These are phyloP conservation scores for Xylaria hypoxylon DNA, from an alignment of 2,329 filamentous ascomycete species.

Conservation along the genomic window DNA sequence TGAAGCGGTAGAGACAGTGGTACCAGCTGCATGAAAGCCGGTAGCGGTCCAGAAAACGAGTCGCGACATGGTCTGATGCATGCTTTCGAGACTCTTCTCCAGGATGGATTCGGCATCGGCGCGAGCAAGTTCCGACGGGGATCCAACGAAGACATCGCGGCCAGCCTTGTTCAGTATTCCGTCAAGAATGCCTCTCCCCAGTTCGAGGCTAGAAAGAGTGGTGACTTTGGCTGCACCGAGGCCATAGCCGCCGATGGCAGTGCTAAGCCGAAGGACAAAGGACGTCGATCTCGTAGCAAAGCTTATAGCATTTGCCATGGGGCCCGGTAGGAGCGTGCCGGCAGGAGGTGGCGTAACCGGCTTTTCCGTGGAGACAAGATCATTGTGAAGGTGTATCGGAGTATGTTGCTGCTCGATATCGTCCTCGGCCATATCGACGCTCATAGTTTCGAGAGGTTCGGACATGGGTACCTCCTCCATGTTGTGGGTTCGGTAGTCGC, in stretches of 20 bases:
- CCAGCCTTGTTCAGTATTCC: constrained; percentile 65
- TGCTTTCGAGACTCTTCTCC: constrained; percentile 65
- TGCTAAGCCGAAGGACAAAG: constrained; percentile 66
- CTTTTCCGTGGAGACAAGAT: not conserved
- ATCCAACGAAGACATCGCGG: constrained; percentile 60
- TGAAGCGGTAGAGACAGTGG: constrained; percentile 65
- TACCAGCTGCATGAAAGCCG: constrained; percentile 68
- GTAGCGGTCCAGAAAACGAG: constrained; percentile 72
- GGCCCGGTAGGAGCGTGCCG: constrained; percentile 66
- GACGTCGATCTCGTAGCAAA: constrained; percentile 70
- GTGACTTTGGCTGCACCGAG: constrained; percentile 67
- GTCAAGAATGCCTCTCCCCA: constrained; percentile 67
- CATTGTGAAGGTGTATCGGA: constrained; percentile 16
- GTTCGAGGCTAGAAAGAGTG: constrained; percentile 67
- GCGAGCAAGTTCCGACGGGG: constrained; percentile 60
- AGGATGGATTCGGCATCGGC: constrained; percentile 68
- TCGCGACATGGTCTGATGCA: constrained; percentile 68
- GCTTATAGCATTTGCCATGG: constrained; percentile 70
- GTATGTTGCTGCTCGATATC: constrained; percentile 22
- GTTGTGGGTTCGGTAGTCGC: not conserved
- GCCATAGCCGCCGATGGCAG: constrained; percentile 63
- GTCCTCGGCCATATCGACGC: constrained; percentile 32
- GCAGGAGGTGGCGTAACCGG: constrained; percentile 42
- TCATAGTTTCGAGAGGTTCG: constrained; percentile 16
- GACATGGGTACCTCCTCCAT: not conserved